These are phyloP conservation scores for Eimeria sp. DNA, from an alignment of 169 alveolate species.

Conservation along the genomic window DNA sequence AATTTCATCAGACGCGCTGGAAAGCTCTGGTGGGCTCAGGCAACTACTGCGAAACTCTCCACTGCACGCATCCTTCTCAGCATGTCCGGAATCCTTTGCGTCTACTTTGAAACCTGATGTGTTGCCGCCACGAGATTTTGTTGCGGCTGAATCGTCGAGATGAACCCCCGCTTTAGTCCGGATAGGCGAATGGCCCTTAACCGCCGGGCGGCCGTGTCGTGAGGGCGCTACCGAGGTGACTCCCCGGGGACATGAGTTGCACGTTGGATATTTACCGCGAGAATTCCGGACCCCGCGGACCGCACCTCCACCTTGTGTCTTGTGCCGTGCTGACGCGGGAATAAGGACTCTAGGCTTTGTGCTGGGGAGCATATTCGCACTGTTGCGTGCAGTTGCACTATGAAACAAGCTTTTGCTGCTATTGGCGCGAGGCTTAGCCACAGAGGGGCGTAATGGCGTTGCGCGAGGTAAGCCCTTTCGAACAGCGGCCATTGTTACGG, in stretches of 20 bases:
- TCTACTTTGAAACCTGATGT: neutral
- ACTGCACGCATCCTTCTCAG: neutral
- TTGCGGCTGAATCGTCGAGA: neutral
- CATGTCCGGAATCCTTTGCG: neutral
- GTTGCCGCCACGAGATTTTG: neutral
- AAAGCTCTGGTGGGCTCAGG: neutral
- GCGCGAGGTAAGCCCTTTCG: slow-evolving; percentile 21
- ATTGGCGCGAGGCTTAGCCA: slow-evolving; percentile 25
- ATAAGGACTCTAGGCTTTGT: slow-evolving; percentile 24
- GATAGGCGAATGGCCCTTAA: neutral
- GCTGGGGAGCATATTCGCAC: slow-evolving; percentile 12
- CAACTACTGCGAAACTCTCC: neutral
- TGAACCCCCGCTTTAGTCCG: neutral
- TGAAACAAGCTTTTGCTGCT: neutral
- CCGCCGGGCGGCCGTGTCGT: slow-evolving; percentile 23
- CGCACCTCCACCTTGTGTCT: neutral
- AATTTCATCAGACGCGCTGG: neutral
- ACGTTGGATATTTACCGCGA: slow-evolving; percentile 17
- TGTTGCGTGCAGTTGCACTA: slow-evolving; percentile 34
- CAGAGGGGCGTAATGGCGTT: slow-evolving; percentile 7
- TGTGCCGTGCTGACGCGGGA: neutral
- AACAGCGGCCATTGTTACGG: slow-evolving; percentile 4
- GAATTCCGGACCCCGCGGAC: slow-evolving; percentile 34
- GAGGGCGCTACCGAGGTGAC: slow-evolving; percentile 1
- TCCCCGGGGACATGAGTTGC: slow-evolving; percentile 21